Percentiles rank a stretch among this genome's conserved stretches.
Evolutionary conservation across 2,329 filamentous ascomycete species (phyloP).

Genomic region (Cladosporium sp.): DNA sequence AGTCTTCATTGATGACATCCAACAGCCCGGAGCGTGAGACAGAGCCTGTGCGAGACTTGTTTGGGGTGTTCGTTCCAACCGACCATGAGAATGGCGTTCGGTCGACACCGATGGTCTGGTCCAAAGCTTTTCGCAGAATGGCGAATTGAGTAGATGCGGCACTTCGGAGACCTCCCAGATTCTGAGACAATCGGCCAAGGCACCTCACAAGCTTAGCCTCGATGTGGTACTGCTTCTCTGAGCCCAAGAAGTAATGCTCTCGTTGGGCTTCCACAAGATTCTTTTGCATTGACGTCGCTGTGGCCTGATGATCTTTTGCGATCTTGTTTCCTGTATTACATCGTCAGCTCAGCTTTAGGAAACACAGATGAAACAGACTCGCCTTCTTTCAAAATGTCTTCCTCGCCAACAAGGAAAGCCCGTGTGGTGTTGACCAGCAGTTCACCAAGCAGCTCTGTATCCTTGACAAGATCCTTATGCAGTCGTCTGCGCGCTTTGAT

Average conservation of each 20-base stretch:
- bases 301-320: constrained; percentile 60
- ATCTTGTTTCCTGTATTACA: constrained; percentile 56
- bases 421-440: constrained; percentile 80
- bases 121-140: constrained; percentile 13
- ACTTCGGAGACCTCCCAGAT: constrained; percentile 85
- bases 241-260: constrained; percentile 81
- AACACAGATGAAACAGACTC: neutral
- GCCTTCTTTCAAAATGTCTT: constrained; percentile 63
- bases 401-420: constrained; percentile 79
- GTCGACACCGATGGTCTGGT: neutral
- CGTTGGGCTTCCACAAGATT: constrained; percentile 82
- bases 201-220: constrained; percentile 80
- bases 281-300: constrained; percentile 70
- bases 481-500: constrained; percentile 73
- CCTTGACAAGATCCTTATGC: constrained; percentile 70
- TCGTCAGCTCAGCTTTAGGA: neutral
- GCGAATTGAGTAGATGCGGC: constrained; percentile 87
- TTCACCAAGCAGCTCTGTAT: constrained; percentile 73
- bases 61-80: neutral
- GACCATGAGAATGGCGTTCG: constrained; percentile 10
- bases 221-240: constrained; percentile 74
- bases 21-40: constrained; percentile 35
- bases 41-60: constrained; percentile 7
- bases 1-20: constrained; percentile 44
- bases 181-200: constrained; percentile 81